Evolutionary conservation across 495 filamentous ascomycete genomes (phyloP), one percentile per base, ranked within the genome.

Genomic region (Aspergillus ostianus): DNA sequence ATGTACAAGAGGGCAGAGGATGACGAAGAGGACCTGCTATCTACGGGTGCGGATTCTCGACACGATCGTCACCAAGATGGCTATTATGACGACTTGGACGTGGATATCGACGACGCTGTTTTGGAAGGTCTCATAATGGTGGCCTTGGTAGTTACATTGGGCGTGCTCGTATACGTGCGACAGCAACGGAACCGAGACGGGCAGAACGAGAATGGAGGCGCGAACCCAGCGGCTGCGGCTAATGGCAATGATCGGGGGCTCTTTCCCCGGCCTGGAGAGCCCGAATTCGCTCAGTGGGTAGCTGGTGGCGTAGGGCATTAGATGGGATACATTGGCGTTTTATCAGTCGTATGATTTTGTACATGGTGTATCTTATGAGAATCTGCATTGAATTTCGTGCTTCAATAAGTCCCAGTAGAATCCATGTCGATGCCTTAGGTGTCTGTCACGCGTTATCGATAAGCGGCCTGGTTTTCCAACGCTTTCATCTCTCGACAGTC

Each of bases 71-170:
- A 79, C 44, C 78, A 81, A 7, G 86, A 91, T 64, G 88, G 85
- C 12, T 80, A 89, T 52, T 86, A 87, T 59, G 90, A 91, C 55
- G 78, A 79, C 8, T 59, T 81, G 21, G 85, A 87, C 19, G 65
- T 79, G 29, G 80, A 84, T 7, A 80, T 92, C 58, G 89, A 92
- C 59, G 90, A 89, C 27, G 86, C 86, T 6, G 76, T 95, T 6
- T 61, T 97, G 12, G 94, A 99, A 72, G 93, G 88, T 36, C 66
- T 96, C 13, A 80, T 96, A 21, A 97, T 99, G 59, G 73, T 96
- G 2, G 86, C 81, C 1, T 70, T 98, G 46, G 87, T 90, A 2
- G 89, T 85, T 1, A 85, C 85, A 0, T 78, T 98, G 29, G 82
- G 89, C 1, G 84, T 90, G 53, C 74, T 98, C 57, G 82, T 98